Conservation (phyloP, 192 early-diverging fungal genomes). For the Entomortierella lignicola region DNA sequence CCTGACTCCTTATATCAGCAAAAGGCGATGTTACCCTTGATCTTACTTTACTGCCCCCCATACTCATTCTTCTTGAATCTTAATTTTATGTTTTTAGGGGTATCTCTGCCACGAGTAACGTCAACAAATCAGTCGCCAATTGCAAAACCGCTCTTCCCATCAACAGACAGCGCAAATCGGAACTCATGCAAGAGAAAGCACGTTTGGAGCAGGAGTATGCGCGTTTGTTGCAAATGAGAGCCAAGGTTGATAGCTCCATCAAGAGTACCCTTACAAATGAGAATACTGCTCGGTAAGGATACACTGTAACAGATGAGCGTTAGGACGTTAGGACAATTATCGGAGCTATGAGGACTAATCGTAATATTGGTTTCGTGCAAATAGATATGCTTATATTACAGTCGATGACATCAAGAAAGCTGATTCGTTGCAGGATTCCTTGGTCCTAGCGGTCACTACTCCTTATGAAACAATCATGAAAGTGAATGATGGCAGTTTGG, state of each 20-base stretch:
- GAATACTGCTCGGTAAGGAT: slow-evolving; percentile 35
- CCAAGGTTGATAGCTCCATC: slow-evolving; percentile 31
- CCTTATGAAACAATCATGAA: slow-evolving; percentile 50
- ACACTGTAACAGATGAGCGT: neutral
- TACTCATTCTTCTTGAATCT: slow-evolving; percentile 9
- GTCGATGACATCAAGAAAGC: slow-evolving; percentile 49
- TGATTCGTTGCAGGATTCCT: slow-evolving; percentile 46
- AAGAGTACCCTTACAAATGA: slow-evolving; percentile 43
- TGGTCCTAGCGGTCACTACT: slow-evolving; percentile 40
- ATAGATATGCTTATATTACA: slow-evolving; percentile 46
- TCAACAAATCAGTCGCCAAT: slow-evolving; percentile 9
- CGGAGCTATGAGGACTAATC: neutral
- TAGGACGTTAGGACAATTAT: slow-evolving; percentile 5
- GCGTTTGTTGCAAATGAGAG: slow-evolving; percentile 26
- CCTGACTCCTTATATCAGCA: neutral
- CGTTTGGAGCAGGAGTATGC: slow-evolving; percentile 28
- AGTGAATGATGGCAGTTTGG: slow-evolving; percentile 21
- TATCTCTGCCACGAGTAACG: slow-evolving; percentile 5
- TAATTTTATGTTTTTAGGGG: slow-evolving; percentile 28
- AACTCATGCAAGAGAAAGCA: slow-evolving; percentile 32
- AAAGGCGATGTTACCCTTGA: slow-evolving; percentile 12
- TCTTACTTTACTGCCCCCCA: neutral
- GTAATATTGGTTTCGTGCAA: neutral
- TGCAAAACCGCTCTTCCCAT: slow-evolving; percentile 19
- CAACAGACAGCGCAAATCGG: slow-evolving; percentile 35